These are phyloP conservation scores for Podospora pseudopauciseta DNA, from an alignment of 495 filamentous ascomycete genomes.

Conservation along the genomic window DNA sequence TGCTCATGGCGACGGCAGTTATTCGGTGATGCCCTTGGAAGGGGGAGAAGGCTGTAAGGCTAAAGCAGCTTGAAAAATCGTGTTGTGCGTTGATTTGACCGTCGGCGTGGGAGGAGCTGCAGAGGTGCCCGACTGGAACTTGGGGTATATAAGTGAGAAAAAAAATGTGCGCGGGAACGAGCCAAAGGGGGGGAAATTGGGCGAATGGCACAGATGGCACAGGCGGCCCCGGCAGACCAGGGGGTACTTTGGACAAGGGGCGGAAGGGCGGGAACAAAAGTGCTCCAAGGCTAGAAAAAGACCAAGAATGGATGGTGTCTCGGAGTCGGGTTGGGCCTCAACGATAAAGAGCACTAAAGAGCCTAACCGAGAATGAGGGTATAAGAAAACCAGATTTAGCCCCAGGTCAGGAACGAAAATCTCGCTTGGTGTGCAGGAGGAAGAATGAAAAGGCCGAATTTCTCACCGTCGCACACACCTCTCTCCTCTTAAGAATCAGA, in stretches of 20 bases:
- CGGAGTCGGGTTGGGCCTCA: slow-evolving; percentile 34
- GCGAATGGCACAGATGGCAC: slow-evolving; percentile 28
- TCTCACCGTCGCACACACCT: slow-evolving; percentile 3
- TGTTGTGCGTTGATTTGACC: slow-evolving; percentile 44
- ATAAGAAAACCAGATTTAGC: slow-evolving; percentile 20
- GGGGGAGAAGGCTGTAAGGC: slow-evolving; percentile 24
- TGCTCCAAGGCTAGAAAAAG: slow-evolving; percentile 17
- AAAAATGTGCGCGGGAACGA: slow-evolving; percentile 26
- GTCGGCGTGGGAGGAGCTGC: slow-evolving; percentile 29
- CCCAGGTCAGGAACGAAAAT: slow-evolving; percentile 26
- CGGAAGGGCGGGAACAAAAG: slow-evolving; percentile 18
- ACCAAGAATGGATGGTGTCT: slow-evolving; percentile 6
- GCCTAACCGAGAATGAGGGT: slow-evolving; percentile 20
- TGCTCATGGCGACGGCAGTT: slow-evolving; percentile 29
- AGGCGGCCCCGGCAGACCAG: slow-evolving; percentile 13
- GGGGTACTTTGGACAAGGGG: not conserved
- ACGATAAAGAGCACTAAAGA: slow-evolving; percentile 18
- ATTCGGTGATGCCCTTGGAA: slow-evolving; percentile 16
- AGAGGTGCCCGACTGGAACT: slow-evolving; percentile 34
- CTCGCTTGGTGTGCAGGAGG: slow-evolving; percentile 23
- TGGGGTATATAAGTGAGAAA: slow-evolving; percentile 29
- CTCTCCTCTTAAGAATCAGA: not conserved
- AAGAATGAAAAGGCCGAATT: slow-evolving; percentile 1
- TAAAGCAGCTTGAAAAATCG: slow-evolving; percentile 33
- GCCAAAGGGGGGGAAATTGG: slow-evolving; percentile 29